These are phyloP conservation scores for Talaromyces pinophilus DNA, from an alignment of 2,329 filamentous ascomycete species.

Conservation along the genomic window DNA sequence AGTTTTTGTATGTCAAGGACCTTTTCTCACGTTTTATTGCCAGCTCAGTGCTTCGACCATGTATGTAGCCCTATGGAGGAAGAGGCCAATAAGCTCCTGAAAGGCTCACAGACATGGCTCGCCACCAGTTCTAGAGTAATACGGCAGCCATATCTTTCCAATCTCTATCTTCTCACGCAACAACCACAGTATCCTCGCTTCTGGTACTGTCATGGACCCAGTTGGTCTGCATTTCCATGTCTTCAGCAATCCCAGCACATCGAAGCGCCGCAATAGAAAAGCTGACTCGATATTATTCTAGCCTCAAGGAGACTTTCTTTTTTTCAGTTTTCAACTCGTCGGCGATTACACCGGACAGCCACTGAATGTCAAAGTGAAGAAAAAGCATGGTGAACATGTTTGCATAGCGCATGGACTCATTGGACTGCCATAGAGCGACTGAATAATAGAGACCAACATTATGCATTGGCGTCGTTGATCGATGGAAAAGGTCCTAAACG, in stretches of 20 bases:
- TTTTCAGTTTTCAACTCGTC: not conserved
- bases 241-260: not conserved
- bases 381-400: not conserved
- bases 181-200: not conserved
- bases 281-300: not conserved
- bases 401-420: not conserved
- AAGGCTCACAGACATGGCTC: not conserved
- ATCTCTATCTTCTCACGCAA: not conserved
- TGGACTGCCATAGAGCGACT: not conserved
- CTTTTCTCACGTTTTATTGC: no score
- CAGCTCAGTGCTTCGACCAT: not conserved
- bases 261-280: not conserved
- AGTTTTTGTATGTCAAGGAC: no score
- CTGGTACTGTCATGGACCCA: not conserved
- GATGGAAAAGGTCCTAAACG: not conserved
- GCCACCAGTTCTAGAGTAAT: not conserved
- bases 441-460: not conserved
- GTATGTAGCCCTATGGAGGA: not conserved
- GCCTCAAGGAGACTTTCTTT: not conserved
- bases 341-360: not conserved
- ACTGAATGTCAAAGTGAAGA: not conserved
- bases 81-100: not conserved
- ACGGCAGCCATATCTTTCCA: not conserved
- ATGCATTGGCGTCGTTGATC: not conserved
- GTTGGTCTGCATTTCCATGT: not conserved